These are phyloP conservation scores for Acanthamoeba healyi DNA, from an alignment of 208 protist species.

Conservation along the genomic window DNA sequence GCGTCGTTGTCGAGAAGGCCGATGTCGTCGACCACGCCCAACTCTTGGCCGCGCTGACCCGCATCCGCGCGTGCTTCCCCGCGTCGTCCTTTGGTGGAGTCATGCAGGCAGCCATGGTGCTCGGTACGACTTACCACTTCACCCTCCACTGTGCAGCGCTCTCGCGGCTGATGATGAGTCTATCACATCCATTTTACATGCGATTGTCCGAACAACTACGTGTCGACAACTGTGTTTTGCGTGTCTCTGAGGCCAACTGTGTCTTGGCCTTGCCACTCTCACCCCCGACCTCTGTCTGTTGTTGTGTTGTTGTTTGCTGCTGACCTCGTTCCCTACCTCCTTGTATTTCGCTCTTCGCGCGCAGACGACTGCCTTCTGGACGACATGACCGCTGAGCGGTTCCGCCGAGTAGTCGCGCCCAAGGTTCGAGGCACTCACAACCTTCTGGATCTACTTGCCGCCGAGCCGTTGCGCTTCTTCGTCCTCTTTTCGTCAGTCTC, in stretches of 20 bases:
- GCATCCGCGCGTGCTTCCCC: not conserved
- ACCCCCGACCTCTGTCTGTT: too few species aligned
- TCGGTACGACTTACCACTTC: too few species aligned
- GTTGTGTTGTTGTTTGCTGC: too few species aligned
- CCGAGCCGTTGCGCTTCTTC: slow-evolving; percentile 59
- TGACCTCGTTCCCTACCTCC: too few species aligned
- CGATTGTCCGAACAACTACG: slow-evolving; percentile 80
- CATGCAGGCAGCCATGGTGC: slow-evolving; percentile 4
- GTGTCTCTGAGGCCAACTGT: too few species aligned
- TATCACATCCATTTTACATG: too few species aligned
- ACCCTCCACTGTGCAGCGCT: too few species aligned
- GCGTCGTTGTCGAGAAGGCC: slow-evolving; percentile 58
- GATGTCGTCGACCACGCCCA: slow-evolving; percentile 12
- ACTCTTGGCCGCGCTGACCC: slow-evolving; percentile 18
- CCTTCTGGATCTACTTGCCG: slow-evolving; percentile 59
- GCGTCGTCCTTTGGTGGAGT: not conserved
- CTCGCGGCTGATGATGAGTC: too few species aligned
- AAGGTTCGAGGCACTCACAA: slow-evolving; percentile 80
- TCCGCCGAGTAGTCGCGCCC: slow-evolving; percentile 60
- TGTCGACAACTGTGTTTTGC: slow-evolving; percentile 17
- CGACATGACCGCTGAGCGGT: slow-evolving; percentile 56
- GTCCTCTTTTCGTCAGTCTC: slow-evolving; percentile 78
- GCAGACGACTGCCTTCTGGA: slow-evolving; percentile 73
- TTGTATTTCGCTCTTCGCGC: too few species aligned
- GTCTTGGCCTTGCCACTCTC: too few species aligned